Evolutionary conservation across 106 monocot genomes (phyloP), one percentile per base, ranked within the genome.

Genomic region (Apostasia ramifera): DNA sequence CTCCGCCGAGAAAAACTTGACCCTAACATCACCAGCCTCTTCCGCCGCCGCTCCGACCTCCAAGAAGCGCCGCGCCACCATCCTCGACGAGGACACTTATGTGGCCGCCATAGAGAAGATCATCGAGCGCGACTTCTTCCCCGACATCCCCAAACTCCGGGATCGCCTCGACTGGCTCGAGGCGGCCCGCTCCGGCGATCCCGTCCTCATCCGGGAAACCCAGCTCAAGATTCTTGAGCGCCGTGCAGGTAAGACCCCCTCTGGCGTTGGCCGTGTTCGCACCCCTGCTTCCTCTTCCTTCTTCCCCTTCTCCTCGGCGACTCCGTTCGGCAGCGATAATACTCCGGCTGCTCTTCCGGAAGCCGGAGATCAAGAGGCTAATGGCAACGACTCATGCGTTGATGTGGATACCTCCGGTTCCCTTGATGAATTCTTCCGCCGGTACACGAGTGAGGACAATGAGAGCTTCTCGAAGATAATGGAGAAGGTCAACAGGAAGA

Each of bases 151-250:
- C 41, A 82, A 79, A 71, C 88, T 89, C 75, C 82, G 80, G 43
- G 86, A 88, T 78, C 86, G 89, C 73, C 78, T 89, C 55, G 85
- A 87, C 68, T 89, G 84, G 92, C 95, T 97, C 53, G 79, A 97
- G 81, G 94, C 95, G 63, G 66, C 81, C 65, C 89, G 92, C 54
- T 66, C 84, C 49, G 74, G 83, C 66, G 95, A 97, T 58, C 95
- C 92, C 40, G 73, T 97, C 45, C 5, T 89, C 10, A 89, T 97
- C 76, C 92, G 92, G 42, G 95, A 97, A 57, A 84, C 86, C 44
- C 95, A 97, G 77, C 82, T 97, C 66, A 92, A 97, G 86, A 97
- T 97, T 67, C 77, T 86, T 11, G 95, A 97, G n/a, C 88, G 95
- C 62, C 83, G 94, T 13, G 61, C 77, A 14, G 55, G 47, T 48